Conservation (phyloP, 2,329 filamentous ascomycete species). For the Diaporthe aspalathi region DNA sequence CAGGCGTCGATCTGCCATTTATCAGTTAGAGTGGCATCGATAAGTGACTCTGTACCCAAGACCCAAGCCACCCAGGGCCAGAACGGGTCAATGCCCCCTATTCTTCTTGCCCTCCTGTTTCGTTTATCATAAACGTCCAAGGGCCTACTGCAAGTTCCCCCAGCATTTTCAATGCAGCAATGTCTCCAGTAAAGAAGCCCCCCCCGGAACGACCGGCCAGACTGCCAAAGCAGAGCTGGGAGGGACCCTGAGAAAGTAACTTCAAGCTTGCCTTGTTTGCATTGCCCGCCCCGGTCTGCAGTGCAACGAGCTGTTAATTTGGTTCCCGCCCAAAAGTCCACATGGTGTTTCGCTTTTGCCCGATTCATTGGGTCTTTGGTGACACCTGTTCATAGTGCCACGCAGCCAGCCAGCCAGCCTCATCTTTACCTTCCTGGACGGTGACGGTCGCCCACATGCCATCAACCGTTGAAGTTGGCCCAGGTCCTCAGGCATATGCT, state of each 20-base stretch:
- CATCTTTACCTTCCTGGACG: background rate
- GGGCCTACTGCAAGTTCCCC: no score
- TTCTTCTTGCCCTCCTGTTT: conserved; percentile 1
- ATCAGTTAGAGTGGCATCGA: conserved; percentile 22
- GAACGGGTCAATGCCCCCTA: conserved; percentile 21
- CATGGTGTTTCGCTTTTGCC: conserved; percentile 16
- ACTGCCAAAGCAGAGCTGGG: background rate
- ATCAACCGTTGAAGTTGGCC: background rate
- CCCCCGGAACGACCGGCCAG: conserved; percentile 14
- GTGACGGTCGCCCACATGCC: background rate
- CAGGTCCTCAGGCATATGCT: background rate
- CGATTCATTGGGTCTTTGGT: conserved; percentile 1
- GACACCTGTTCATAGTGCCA: conserved; percentile 9
- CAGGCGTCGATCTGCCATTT: background rate
- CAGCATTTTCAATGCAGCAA: background rate
- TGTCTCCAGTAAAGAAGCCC: background rate
- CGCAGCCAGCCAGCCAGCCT: no score
- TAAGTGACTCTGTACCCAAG: conserved; percentile 15
- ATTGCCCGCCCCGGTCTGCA: no score
- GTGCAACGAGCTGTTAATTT: conserved; percentile 23
- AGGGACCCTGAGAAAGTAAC: conserved; percentile 6
- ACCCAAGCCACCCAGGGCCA: background rate
- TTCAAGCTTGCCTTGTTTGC: background rate
- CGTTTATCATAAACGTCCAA: background rate
- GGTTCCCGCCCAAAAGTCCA: conserved; percentile 6